A percentile compares a stretch with the other conserved stretches of the same genome.
Evolutionary conservation across 805 yeast species (phyloP).

Genomic region (Teunomyces panamensis): DNA sequence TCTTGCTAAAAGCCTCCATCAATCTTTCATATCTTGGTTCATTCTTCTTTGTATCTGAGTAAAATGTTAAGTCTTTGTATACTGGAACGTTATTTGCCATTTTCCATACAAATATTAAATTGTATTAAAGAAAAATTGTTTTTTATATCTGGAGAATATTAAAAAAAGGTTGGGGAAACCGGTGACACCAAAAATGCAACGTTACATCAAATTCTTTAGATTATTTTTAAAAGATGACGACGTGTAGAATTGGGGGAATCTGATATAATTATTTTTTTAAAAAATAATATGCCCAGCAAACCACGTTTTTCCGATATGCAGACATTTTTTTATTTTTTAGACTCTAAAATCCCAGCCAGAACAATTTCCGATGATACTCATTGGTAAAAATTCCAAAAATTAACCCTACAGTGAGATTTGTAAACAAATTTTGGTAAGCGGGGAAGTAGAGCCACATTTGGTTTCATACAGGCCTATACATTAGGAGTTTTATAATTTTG

Average conservation of each 20-base stretch:
- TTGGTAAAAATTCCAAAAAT: too few species aligned
- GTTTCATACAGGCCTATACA: too few species aligned
- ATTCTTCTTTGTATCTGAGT: constrained; percentile 27
- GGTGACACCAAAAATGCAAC: constrained; percentile 3
- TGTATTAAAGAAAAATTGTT: not conserved
- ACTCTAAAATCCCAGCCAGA: not conserved
- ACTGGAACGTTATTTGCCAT: constrained; percentile 27
- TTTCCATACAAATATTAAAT: not conserved
- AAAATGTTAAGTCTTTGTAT: constrained; percentile 32
- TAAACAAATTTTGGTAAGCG: not conserved
- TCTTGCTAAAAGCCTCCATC: constrained; percentile 17
- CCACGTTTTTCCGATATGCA: not conserved
- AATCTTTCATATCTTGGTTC: constrained; percentile 25
- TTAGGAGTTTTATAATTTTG: too few species aligned
- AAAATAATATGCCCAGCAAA: not conserved
- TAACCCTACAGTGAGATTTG: too few species aligned
- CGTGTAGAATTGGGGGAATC: too few species aligned
- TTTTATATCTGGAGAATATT: not conserved
- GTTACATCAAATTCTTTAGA: constrained; percentile 1
- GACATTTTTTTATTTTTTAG: not conserved
- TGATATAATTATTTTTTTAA: not conserved
- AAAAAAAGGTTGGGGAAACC: not conserved
- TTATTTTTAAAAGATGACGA: too few species aligned
- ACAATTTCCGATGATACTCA: too few species aligned
- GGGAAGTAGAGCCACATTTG: not conserved